Percentiles rank a stretch among this genome's conserved stretches.
phyloP scores from a whole-genome alignment of 2,329 filamentous ascomycete genomes.

The Fusarium anguioides region DNA sequence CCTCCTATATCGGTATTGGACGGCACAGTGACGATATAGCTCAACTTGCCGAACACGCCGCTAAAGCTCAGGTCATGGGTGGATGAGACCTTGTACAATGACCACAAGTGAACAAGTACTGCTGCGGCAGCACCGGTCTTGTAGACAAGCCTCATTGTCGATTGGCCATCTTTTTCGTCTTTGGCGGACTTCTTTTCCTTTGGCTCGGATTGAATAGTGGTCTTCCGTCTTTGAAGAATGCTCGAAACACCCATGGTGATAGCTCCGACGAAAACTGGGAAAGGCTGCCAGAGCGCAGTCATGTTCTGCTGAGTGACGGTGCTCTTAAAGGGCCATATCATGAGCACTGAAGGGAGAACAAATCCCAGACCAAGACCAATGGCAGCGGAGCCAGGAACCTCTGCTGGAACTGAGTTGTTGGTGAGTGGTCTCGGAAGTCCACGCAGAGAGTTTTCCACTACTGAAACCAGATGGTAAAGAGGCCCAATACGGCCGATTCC shows the following conservation, averaged over 20 bases:
- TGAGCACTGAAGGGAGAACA: background rate
- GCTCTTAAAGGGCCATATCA: background rate
- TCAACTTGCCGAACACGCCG: background rate
- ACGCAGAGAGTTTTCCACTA: accelerated
- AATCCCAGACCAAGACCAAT: background rate
- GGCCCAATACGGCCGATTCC: background rate
- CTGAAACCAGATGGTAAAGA: background rate
- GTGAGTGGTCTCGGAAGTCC: accelerated
- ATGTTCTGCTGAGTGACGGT: background rate
- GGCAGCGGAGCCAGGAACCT: background rate
- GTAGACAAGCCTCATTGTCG: background rate
- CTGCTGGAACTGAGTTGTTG: background rate
- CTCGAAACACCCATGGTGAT: background rate
- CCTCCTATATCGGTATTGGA: background rate
- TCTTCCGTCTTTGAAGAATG: accelerated
- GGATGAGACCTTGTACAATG: background rate
- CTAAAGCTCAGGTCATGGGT: background rate
- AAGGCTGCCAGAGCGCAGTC: background rate
- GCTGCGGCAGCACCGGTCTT: background rate
- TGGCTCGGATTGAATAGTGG: accelerated
- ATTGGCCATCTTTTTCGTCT: accelerated
- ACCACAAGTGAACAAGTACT: background rate
- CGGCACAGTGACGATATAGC: accelerated
- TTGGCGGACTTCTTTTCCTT: background rate
- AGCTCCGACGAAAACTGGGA: background rate